phyloP scores from a whole-genome alignment of 352 stramenopile genomes.

The Phytophthora quininea region DNA sequence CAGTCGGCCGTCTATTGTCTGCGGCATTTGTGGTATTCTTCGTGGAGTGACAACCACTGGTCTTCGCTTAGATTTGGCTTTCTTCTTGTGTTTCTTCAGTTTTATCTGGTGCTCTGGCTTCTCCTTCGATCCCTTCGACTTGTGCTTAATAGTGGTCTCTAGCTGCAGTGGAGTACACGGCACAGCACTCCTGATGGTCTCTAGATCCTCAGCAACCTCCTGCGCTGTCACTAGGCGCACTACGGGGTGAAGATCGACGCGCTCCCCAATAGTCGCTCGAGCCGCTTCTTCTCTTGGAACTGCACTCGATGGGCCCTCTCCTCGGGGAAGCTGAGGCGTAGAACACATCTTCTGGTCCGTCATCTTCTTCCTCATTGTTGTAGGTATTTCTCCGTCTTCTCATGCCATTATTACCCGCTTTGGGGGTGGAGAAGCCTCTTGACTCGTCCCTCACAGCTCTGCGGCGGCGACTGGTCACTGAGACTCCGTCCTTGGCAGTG shows the following conservation, averaged over 20 bases:
- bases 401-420: slow-evolving; percentile 21
- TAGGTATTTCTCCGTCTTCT: slow-evolving; percentile 20
- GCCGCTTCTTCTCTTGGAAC: slow-evolving; percentile 61
- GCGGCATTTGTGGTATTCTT: too few species aligned
- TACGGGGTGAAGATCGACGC: slow-evolving; percentile 57
- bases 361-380: slow-evolving; percentile 30
- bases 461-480: slow-evolving; percentile 66
- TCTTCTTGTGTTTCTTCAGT: too few species aligned
- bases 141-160: too few species aligned
- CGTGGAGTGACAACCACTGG: too few species aligned
- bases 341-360: slow-evolving; percentile 32
- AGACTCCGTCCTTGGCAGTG: slow-evolving; percentile 66
- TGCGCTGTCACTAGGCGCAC: slow-evolving; percentile 36
- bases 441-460: slow-evolving; percentile 34
- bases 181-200: slow-evolving; percentile 39
- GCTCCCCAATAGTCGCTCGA: slow-evolving; percentile 55
- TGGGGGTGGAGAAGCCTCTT: slow-evolving; percentile 20
- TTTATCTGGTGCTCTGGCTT: too few species aligned
- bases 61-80: too few species aligned
- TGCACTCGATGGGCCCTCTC: slow-evolving; percentile 41
- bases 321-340: slow-evolving; percentile 28
- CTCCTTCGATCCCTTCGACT: too few species aligned
- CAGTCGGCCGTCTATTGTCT: too few species aligned
- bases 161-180: too few species aligned
- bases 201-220: slow-evolving; percentile 47